Evolutionary conservation across 2,329 filamentous ascomycete genomes (phyloP).

Genomic region (Parastagonospora nodorum): DNA sequence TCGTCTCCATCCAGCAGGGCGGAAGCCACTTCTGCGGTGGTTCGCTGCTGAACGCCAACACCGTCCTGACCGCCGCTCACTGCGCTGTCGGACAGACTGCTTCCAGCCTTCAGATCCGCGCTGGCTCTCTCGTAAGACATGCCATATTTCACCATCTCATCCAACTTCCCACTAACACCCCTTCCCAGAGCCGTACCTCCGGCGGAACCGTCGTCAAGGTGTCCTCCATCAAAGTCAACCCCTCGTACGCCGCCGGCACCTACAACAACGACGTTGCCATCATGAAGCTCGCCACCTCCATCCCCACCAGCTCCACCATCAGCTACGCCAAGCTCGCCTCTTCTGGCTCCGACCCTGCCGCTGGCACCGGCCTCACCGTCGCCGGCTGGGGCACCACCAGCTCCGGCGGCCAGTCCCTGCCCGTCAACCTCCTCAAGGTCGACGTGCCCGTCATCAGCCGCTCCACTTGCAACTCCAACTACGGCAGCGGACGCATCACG

Average conservation of each 20-base stretch:
- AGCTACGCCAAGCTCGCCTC: constrained; percentile 27
- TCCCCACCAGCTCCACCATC: constrained; percentile 31
- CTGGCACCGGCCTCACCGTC: constrained; percentile 22
- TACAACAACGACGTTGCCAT: constrained; percentile 31
- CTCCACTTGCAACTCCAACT: constrained; percentile 24
- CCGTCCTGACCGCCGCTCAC: constrained; percentile 36
- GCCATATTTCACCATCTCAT: background rate
- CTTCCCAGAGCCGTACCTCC: constrained; percentile 18
- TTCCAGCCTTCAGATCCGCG: constrained; percentile 22
- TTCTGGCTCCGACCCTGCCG: constrained; percentile 27
- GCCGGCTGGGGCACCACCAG: constrained; percentile 34
- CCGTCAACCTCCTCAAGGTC: constrained; percentile 30
- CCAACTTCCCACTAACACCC: background rate
- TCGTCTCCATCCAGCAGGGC: constrained; percentile 25
- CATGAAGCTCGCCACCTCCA: constrained; percentile 29
- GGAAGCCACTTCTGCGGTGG: constrained; percentile 37
- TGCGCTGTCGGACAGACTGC: constrained; percentile 25
- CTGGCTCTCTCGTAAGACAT: constrained; percentile 25
- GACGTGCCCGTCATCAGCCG: constrained; percentile 35
- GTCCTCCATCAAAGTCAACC: constrained; percentile 24
- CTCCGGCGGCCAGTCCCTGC: constrained; percentile 11
- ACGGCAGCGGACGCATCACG: constrained; percentile 24
- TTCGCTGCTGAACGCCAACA: constrained; percentile 32
- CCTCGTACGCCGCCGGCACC: constrained; percentile 19
- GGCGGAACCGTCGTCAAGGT: constrained; percentile 27